Evolutionary conservation across 1,284 basidiomycete genomes (phyloP), one percentile per base, ranked within the genome.

Genomic region (Austroboletus sp.): DNA sequence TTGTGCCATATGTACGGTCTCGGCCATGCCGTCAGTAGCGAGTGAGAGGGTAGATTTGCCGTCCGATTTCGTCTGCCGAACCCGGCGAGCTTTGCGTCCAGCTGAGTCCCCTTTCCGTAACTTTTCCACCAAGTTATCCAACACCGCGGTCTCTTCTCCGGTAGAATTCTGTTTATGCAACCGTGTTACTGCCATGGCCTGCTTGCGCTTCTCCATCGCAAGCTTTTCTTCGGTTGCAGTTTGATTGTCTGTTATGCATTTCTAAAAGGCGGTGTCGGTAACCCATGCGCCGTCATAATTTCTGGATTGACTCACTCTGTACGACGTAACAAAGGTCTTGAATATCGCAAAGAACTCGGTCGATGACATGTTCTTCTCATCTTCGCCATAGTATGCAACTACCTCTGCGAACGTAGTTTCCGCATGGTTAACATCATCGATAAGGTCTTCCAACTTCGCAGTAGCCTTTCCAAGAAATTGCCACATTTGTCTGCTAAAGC

Each of bases 311-410:
- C 74, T 50, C 53, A 89, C 90, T 76, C 78, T 85, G 67, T 93
- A 96, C 1, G 91, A 93, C 0, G 86, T 92, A 19, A 92, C 79
- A 58, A 96, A 96, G 2, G 89, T 94, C 69, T 94, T 91, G 78
- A 96, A 95, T 57, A 94, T 84, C 13, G 83, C 89, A 68, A 91
- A 97, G 69, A 96, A 97, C 59, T 95, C 91, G 6, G 83, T 74
- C 0, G 87, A 89, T 21, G 78, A 70, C 75, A 85, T 80, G 52
- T 72, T 82, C 68, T 89, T 89, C 57, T 88, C 84, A 37, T 93
- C 91, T 66, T 97, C 93, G 16, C 92, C 92, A 58, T 89, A 97
- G 62, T 90, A 94, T 44, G 75, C 82, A 50, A 93, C 75, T 13
- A 89, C 89, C 48, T 94, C 89, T 15, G 75, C 75, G 60, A 91